Base-by-base conservation (phyloP, 495 filamentous ascomycete genomes). In the Oidiodendron maius region DNA sequence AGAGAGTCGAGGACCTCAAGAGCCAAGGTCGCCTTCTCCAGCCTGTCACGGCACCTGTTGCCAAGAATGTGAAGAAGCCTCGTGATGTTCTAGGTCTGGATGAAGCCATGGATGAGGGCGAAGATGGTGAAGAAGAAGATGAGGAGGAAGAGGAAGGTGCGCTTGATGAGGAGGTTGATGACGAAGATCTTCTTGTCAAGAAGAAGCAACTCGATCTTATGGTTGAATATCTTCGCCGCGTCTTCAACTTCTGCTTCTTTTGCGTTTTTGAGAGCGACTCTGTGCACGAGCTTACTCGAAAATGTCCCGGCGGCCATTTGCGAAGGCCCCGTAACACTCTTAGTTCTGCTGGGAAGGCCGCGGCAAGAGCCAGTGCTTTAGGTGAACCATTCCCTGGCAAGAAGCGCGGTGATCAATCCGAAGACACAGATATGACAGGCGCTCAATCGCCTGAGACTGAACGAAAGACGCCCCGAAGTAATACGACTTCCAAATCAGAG, bases 171-270 rank as follows among this genome's bases (percentile, higher is more conserved):
- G 89, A 95, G 47, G 76, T 82, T 22, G 90, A 95, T 56, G 89
- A 93, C 58, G 86, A 91, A 56, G 90, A 95, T 12, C 71, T 95
- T n/a, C 61, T 95, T 26, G 77, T 82, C 17, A 89, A 91, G 71
- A 96, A 96, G 70, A 99, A 99, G 77, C 90, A 88, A 57, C 76
- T 99, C 30, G 93, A 99, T 64, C 69, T 99, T 43, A 76, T 93
- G 64, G 91, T 99, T 28, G 93, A 98, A 64, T 98, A 98, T 63
- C 77, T 98, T 42, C 89, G 93, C 28, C 82, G 93, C 12, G 91
- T 96, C 44, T 93, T 91, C 78, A 95, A 91, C 63, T 96, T 97
- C 69, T 98, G 93, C 71, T 96, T 98, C 72, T 98, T 96, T 72
- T 98, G 93, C 66, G 93, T 98, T 21, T 96, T 96, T 59, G 94